Conservation (phyloP, 1,139 yeast genomes). For the Wickerhamomyces sp. region DNA sequence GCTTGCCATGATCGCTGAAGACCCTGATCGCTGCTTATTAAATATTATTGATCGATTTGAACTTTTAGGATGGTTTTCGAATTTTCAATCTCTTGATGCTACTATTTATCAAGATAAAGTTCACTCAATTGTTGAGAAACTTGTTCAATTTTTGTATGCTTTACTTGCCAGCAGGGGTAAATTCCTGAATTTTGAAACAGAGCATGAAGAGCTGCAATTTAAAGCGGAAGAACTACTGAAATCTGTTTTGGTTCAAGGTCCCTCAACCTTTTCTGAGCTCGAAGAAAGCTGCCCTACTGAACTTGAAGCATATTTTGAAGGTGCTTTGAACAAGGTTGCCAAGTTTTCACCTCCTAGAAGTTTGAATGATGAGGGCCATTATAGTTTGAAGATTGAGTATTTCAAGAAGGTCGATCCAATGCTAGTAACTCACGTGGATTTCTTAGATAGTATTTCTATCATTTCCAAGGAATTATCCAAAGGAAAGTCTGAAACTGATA, state of each 20-base stretch:
- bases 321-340: conserved; percentile 42
- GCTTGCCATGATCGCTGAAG: conserved; percentile 42
- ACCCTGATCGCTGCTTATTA: conserved; percentile 34
- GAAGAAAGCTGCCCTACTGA: conserved; percentile 35
- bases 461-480: conserved; percentile 31
- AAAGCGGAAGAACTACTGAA: conserved; percentile 36
- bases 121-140: conserved; percentile 44
- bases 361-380: conserved; percentile 52
- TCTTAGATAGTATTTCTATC: conserved; percentile 38
- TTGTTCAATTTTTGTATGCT: conserved; percentile 52
- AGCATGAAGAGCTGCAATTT: conserved; percentile 26
- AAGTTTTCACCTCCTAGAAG: conserved; percentile 49
- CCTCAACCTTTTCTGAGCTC: conserved; percentile 50
- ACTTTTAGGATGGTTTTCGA: conserved; percentile 47
- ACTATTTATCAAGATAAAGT: conserved; percentile 61
- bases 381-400: conserved; percentile 42
- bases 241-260: conserved; percentile 48
- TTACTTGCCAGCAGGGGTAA: conserved; percentile 50
- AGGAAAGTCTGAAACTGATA: conserved; percentile 37
- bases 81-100: conserved; percentile 30
- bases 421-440: conserved; percentile 29
- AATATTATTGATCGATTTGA: conserved; percentile 63
- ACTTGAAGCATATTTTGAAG: conserved; percentile 31
- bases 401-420: conserved; percentile 40
- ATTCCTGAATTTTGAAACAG: conserved; percentile 32